These are phyloP conservation scores for Ophiostoma quercus DNA, from an alignment of 2,329 filamentous ascomycete species.

Conservation along the genomic window DNA sequence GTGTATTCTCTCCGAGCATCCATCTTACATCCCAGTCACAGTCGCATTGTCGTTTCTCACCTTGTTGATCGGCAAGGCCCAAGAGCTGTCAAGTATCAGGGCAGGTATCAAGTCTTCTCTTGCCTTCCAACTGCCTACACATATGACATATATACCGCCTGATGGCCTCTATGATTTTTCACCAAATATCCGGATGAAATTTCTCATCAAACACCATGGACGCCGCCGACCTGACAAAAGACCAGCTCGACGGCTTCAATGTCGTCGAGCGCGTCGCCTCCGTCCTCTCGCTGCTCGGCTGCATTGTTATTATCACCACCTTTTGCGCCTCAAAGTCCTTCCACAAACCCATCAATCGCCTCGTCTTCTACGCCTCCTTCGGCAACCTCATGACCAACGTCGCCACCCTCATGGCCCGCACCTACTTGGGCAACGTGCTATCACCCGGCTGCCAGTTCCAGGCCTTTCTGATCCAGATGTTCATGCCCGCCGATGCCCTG, in stretches of 20 bases:
- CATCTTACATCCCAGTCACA: neutral
- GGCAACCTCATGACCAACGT: conserved; percentile 76
- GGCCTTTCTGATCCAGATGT: conserved; percentile 78
- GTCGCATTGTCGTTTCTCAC: neutral
- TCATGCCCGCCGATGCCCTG: conserved; percentile 68
- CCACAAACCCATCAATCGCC: conserved; percentile 79
- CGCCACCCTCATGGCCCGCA: conserved; percentile 66
- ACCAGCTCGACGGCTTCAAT: conserved; percentile 52
- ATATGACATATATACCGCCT: neutral
- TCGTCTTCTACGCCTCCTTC: conserved; percentile 78
- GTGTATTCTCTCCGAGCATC: neutral
- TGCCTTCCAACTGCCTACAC: neutral
- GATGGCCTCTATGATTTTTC: neutral
- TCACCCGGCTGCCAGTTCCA: conserved; percentile 65
- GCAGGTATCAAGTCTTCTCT: neutral
- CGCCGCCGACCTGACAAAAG: conserved; percentile 21
- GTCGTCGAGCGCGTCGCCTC: conserved; percentile 64
- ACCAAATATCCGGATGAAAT: no score
- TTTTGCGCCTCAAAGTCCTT: conserved; percentile 65
- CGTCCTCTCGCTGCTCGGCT: conserved; percentile 64
- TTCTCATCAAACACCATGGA: conserved; percentile 23
- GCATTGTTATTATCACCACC: conserved; percentile 64
- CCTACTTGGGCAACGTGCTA: conserved; percentile 47
- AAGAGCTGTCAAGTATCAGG: neutral
- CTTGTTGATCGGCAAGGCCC: conserved; percentile 4